Evolutionary conservation across 768 basidiomycete genomes (phyloP).

Genomic region (Stropharia rugosoannulata): DNA sequence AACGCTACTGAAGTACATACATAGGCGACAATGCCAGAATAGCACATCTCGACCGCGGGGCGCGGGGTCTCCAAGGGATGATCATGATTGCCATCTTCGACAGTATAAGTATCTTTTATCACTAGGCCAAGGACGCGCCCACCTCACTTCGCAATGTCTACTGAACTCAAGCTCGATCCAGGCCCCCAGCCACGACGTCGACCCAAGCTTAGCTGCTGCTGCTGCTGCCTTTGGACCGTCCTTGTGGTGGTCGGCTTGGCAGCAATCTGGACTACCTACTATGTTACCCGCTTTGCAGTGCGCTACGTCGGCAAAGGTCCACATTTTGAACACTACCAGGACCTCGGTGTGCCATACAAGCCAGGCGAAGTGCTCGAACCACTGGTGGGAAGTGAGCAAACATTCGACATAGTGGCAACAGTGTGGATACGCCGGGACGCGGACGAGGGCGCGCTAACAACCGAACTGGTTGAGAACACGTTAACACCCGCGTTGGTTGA

Average conservation of each 20-base stretch:
- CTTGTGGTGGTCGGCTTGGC: neutral
- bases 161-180: neutral
- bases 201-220: neutral
- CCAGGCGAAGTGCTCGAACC: conserved; percentile 13
- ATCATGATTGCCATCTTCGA: too few species aligned
- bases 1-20: too few species aligned
- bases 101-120: too few species aligned
- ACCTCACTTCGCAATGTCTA: neutral
- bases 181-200: neutral
- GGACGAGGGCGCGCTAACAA: too few species aligned
- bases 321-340: conserved; percentile 2
- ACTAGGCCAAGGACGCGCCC: too few species aligned
- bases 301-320: neutral
- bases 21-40: too few species aligned
- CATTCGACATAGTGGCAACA: conserved; percentile 18
- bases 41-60: too few species aligned
- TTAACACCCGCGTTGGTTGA: neutral
- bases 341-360: neutral
- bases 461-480: neutral
- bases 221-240: neutral
- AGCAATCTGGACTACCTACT: neutral
- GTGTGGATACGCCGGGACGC: conserved; percentile 10
- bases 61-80: too few species aligned
- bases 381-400: conserved; percentile 11
- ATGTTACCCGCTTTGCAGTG: neutral